Percentiles rank a stretch among this genome's conserved stretches.
These are phyloP conservation scores for Neurospora sp. DNA, from an alignment of 495 filamentous ascomycete genomes.

Conservation along the genomic window DNA sequence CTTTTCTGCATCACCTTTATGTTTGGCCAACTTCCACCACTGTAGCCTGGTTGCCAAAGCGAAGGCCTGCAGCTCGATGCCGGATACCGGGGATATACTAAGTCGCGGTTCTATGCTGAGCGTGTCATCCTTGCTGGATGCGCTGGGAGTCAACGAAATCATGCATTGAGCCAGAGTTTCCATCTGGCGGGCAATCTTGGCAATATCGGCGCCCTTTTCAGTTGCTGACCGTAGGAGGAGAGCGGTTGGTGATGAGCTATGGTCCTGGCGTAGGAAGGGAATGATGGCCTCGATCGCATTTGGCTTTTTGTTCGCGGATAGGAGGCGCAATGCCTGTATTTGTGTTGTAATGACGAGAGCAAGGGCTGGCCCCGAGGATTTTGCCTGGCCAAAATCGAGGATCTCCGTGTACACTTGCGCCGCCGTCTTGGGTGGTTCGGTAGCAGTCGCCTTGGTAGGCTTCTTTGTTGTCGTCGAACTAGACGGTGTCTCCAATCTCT, in stretches of 20 bases:
- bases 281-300: constrained; percentile 42
- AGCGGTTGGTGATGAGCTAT: constrained; percentile 53
- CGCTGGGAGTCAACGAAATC: constrained; percentile 51
- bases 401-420: constrained; percentile 49
- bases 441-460: constrained; percentile 9
- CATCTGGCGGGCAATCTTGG: constrained; percentile 59
- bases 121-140: constrained; percentile 43
- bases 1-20: constrained; percentile 54
- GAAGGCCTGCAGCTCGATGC: constrained; percentile 55
- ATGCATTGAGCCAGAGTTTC: constrained; percentile 60
- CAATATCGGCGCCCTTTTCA: constrained; percentile 31
- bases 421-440: constrained; percentile 21
- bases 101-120: constrained; percentile 37
- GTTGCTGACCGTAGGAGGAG: constrained; percentile 48
- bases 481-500: constrained; percentile 40
- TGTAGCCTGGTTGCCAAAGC: constrained; percentile 55
- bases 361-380: constrained; percentile 30
- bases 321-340: constrained; percentile 39
- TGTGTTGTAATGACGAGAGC: constrained; percentile 43
- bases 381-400: constrained; percentile 44
- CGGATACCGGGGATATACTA: constrained; percentile 46
- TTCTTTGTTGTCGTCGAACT: constrained; percentile 19
- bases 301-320: constrained; percentile 39
- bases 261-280: constrained; percentile 30
- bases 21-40: constrained; percentile 66